A percentile compares a stretch with the other conserved stretches of the same genome.
These are phyloP conservation scores for Phaeosphaeria sp. DNA, from an alignment of 2,329 filamentous ascomycete species.

Conservation along the genomic window DNA sequence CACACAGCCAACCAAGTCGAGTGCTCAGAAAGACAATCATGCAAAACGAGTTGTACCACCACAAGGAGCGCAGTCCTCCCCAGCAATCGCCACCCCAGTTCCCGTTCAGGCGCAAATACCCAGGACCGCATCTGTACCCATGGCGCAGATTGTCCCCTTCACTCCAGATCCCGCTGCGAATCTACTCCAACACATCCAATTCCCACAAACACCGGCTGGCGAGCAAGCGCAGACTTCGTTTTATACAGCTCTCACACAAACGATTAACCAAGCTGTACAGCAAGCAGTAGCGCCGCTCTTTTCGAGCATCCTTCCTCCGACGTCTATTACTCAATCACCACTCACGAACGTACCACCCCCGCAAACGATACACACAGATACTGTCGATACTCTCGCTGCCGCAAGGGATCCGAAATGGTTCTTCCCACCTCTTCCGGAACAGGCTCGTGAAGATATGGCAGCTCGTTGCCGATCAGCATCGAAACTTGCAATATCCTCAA, in stretches of 20 bases:
- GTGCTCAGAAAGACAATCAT: slow-evolving; percentile 1
- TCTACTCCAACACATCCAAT: slow-evolving; percentile 31
- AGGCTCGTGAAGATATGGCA: not conserved
- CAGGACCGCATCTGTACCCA: not conserved
- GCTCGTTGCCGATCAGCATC: slow-evolving; percentile 20
- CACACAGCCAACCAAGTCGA: slow-evolving; percentile 17
- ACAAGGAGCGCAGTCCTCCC: not conserved
- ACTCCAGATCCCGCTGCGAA: slow-evolving; percentile 24
- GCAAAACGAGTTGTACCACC: not conserved
- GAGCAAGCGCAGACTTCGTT: slow-evolving; percentile 36
- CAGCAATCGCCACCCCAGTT: not conserved
- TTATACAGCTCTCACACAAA: slow-evolving; percentile 28
- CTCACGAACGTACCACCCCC: slow-evolving; percentile 5
- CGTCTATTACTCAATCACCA: slow-evolving; percentile 10
- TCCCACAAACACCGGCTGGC: slow-evolving; percentile 39
- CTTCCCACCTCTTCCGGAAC: slow-evolving; percentile 27
- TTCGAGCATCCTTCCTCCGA: slow-evolving; percentile 17
- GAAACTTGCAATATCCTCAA: not conserved
- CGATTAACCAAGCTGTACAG: slow-evolving; percentile 32
- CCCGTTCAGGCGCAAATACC: not conserved
- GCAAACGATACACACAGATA: slow-evolving; percentile 10
- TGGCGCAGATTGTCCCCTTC: slow-evolving; percentile 12
- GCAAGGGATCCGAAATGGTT: slow-evolving; percentile 39
- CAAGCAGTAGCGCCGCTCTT: slow-evolving; percentile 33
- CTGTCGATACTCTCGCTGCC: slow-evolving; percentile 22